Evolutionary conservation across 2,329 filamentous ascomycete species (phyloP).

Genomic region (Myotisia sp.): DNA sequence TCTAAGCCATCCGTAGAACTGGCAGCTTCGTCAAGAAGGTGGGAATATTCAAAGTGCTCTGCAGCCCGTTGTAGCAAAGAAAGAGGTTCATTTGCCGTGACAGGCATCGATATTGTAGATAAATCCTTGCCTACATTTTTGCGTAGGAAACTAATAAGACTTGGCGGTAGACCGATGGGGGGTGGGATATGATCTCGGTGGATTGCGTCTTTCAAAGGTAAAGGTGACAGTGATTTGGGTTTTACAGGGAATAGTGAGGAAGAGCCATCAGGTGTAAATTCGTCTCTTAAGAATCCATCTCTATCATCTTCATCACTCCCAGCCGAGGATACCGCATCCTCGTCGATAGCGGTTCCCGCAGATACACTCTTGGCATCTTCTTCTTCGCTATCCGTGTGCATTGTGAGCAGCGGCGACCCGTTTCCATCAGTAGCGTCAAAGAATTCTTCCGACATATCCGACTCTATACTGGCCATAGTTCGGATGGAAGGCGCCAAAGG

Average conservation of each 20-base stretch:
- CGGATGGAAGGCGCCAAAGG: conserved; percentile 39
- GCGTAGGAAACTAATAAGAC: conserved; percentile 80
- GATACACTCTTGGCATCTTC: conserved; percentile 44
- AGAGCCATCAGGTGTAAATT: conserved; percentile 21
- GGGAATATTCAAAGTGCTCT: conserved; percentile 81
- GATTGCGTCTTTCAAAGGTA: conserved; percentile 54
- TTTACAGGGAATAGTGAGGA: conserved; percentile 55
- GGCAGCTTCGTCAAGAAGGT: conserved; percentile 63
- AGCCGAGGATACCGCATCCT: conserved; percentile 35
- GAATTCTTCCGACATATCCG: conserved; percentile 72
- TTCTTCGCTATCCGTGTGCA: conserved; percentile 57
- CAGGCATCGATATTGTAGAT: conserved; percentile 93
- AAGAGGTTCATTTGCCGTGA: conserved; percentile 84
- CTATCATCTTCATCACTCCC: conserved; percentile 43
- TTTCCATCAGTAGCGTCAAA: conserved; percentile 69
- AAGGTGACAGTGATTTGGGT: conserved; percentile 60
- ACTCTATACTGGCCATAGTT: conserved; percentile 61
- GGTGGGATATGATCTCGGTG: conserved; percentile 58
- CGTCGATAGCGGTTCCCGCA: conserved; percentile 35
- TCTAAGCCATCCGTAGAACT: conserved; percentile 44
- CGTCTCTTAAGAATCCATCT: conserved; percentile 26
- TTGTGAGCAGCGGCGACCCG: conserved; percentile 56
- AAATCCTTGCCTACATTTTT: conserved; percentile 98
- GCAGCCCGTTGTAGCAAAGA: conserved; percentile 78
- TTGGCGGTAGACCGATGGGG: conserved; percentile 68